Conservation (phyloP, 2,329 filamentous ascomycete genomes). For the Nannizzia gypsea region DNA sequence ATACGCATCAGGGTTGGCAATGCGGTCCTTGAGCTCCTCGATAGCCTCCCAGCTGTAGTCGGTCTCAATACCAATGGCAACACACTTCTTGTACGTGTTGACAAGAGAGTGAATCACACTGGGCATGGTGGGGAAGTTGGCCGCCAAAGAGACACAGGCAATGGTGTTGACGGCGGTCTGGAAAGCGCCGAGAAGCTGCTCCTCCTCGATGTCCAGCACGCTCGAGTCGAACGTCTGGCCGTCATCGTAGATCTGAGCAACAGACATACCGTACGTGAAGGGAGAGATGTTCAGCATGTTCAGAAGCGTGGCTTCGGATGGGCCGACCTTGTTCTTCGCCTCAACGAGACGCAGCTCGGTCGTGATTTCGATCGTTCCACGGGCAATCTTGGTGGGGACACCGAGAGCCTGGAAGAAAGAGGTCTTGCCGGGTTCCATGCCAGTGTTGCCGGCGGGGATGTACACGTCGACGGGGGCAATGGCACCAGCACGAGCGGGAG, state of each 20-base stretch:
- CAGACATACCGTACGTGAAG: slow-evolving; percentile 98
- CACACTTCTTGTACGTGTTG: slow-evolving; percentile 91
- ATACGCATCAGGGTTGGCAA: slow-evolving; percentile 96
- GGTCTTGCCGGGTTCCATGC: slow-evolving; percentile 99
- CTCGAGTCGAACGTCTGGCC: slow-evolving; percentile 79
- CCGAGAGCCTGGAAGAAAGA: slow-evolving; percentile 99
- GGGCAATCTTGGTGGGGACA: slow-evolving; percentile 99
- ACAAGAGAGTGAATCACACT: slow-evolving; percentile 92
- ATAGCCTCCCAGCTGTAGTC: slow-evolving; percentile 93
- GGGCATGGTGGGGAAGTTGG: slow-evolving; percentile 91
- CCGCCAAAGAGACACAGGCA: slow-evolving; percentile 77
- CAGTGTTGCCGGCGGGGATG: slow-evolving; percentile 96
- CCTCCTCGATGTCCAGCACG: slow-evolving; percentile 89
- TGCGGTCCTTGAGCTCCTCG: slow-evolving; percentile 97
- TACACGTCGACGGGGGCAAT: slow-evolving; percentile 87
- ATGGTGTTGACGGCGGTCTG: slow-evolving; percentile 71
- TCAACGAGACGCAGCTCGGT: slow-evolving; percentile 96
- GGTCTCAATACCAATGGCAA: slow-evolving; percentile 73
- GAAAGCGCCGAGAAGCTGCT: slow-evolving; percentile 81
- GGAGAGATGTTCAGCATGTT: slow-evolving; percentile 99
- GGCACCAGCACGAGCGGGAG: slow-evolving; percentile 95
- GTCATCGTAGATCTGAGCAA: slow-evolving; percentile 92
- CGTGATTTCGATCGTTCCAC: slow-evolving; percentile 99
- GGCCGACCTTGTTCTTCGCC: slow-evolving; percentile 84
- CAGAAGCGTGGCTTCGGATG: slow-evolving; percentile 95